phyloP scores from a whole-genome alignment of 2,329 filamentous ascomycete genomes.

The Aspergillus arachidicola region DNA sequence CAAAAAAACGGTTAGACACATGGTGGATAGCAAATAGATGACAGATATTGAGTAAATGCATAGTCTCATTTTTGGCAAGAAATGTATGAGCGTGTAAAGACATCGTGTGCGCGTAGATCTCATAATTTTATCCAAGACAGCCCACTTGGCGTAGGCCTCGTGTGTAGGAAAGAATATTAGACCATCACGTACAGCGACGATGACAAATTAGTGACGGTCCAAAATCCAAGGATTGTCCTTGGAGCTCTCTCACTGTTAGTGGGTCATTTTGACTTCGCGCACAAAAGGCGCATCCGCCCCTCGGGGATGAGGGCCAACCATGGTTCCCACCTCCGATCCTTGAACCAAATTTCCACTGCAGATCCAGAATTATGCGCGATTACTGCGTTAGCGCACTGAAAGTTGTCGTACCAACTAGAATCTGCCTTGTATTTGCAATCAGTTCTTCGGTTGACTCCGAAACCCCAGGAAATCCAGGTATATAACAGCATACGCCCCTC shows the following conservation, averaged over 20 bases:
- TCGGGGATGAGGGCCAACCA: background rate
- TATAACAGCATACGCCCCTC: background rate
- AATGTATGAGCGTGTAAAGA: background rate
- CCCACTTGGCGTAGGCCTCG: background rate
- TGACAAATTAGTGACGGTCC: background rate
- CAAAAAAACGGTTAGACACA: background rate
- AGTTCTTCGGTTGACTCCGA: background rate
- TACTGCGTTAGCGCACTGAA: background rate
- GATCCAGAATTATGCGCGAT: background rate
- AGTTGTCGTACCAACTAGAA: background rate
- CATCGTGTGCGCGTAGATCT: background rate
- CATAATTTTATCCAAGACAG: background rate
- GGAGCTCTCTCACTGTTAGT: background rate
- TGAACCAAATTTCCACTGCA: background rate
- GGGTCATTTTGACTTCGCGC: background rate
- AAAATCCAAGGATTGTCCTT: background rate
- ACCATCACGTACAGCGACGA: background rate
- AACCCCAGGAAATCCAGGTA: background rate
- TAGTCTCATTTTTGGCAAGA: no score
- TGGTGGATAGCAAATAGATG: background rate
- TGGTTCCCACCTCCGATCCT: background rate
- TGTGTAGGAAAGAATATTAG: background rate
- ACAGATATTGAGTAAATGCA: background rate
- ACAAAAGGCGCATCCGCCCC: background rate
- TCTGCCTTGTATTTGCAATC: background rate